Percentiles rank a stretch among this genome's conserved stretches.
phyloP scores from a whole-genome alignment of 2,329 filamentous ascomycete genomes.

The Decorospora gaudefroyi region DNA sequence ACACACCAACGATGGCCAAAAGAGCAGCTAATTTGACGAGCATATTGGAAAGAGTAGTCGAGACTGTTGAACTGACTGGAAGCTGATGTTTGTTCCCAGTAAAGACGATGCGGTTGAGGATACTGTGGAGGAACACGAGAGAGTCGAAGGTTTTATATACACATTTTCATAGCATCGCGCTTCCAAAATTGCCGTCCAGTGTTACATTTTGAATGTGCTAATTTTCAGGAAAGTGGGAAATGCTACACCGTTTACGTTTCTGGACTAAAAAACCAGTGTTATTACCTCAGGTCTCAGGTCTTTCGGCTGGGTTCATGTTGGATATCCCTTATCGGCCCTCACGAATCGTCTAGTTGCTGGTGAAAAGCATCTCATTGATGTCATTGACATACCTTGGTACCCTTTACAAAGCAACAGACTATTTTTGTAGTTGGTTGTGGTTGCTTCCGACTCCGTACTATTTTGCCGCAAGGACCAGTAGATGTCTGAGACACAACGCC shows the following conservation, averaged over 20 bases:
- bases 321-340: neutral
- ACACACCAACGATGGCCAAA: neutral
- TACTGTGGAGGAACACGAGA: neutral
- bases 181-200: neutral
- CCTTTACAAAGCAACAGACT: too few relatives aligned
- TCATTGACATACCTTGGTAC: too few relatives aligned
- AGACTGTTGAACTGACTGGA: neutral
- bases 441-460: neutral
- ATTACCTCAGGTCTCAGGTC: too few relatives aligned
- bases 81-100: neutral
- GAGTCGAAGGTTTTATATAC: too few relatives aligned
- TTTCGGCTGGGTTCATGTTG: too few relatives aligned
- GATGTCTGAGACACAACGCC: neutral
- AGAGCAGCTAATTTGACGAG: neutral
- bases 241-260: neutral
- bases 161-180: too few relatives aligned
- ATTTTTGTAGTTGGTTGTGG: neutral
- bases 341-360: neutral
- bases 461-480: neutral
- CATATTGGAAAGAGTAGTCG: neutral
- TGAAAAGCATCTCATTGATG: neutral
- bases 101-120: neutral
- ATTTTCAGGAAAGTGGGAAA: neutral
- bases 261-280: neutral
- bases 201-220: neutral